phyloP scores from a whole-genome alignment of 2,329 filamentous ascomycete genomes.

The Fusarium albosuccineum region DNA sequence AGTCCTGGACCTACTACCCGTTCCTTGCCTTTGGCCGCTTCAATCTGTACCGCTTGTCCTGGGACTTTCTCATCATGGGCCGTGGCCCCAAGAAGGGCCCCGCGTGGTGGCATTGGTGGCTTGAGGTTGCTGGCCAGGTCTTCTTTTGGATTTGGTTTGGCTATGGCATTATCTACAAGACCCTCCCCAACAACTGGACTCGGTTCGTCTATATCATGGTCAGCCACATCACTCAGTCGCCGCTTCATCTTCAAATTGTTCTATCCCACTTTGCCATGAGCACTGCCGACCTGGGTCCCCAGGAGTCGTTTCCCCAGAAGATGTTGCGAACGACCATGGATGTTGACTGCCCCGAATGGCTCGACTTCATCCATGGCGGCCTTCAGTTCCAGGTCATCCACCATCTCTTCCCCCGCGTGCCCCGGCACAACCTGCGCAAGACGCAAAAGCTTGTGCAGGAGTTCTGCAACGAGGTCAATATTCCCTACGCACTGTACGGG shows the following conservation, averaged over 20 bases:
- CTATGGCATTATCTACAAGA: constrained; percentile 81
- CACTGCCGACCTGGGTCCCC: constrained; percentile 84
- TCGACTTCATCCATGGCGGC: constrained; percentile 90
- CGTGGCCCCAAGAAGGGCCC: constrained; percentile 80
- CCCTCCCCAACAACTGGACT: constrained; percentile 76
- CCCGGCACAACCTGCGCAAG: constrained; percentile 83
- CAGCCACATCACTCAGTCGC: constrained; percentile 84
- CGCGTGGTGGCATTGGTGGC: constrained; percentile 84
- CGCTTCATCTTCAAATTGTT: constrained; percentile 90
- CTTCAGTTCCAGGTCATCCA: constrained; percentile 92
- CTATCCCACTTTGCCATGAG: constrained; percentile 96
- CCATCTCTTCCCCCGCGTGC: constrained; percentile 86
- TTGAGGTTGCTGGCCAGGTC: constrained; percentile 81
- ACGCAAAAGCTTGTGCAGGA: constrained; percentile 82
- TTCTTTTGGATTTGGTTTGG: constrained; percentile 92
- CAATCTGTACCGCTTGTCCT: constrained; percentile 87
- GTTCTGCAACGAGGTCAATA: constrained; percentile 84
- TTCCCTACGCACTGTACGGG: constrained; percentile 88
- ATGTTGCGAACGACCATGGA: constrained; percentile 97
- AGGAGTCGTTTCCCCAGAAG: constrained; percentile 89
- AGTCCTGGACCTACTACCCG: constrained; percentile 86
- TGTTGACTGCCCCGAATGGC: constrained; percentile 87
- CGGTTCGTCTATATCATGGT: constrained; percentile 82
- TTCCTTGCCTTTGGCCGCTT: constrained; percentile 85
- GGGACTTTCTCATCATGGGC: constrained; percentile 79